Percentiles rank a stretch among this genome's conserved stretches.
These are phyloP conservation scores for Neonectria coccinea DNA, from an alignment of 2,329 filamentous ascomycete species.

Conservation along the genomic window DNA sequence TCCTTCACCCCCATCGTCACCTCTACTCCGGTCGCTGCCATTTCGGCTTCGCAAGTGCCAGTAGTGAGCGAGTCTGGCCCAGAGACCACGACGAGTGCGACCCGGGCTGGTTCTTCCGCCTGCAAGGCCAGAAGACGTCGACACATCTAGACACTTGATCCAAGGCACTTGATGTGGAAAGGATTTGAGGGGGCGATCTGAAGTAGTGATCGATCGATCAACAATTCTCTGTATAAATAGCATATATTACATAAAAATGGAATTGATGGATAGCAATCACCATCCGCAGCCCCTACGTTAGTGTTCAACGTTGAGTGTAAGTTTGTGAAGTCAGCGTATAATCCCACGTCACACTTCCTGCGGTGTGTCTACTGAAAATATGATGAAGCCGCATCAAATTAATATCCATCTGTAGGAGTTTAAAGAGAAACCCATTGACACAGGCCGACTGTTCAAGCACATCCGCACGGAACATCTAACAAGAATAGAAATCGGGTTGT, in stretches of 20 bases:
- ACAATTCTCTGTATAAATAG: not conserved
- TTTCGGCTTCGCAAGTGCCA: not conserved
- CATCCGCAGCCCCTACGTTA: too few relatives aligned
- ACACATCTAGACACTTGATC: not conserved
- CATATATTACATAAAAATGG: not conserved
- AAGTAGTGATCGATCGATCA: not conserved
- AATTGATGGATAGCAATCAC: not conserved
- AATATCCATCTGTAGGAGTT: too few relatives aligned
- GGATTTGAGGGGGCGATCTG: not conserved
- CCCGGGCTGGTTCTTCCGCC: not conserved
- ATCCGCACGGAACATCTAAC: too few relatives aligned
- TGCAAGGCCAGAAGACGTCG: slow-evolving; percentile 8
- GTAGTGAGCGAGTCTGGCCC: not conserved
- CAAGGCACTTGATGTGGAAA: not conserved
- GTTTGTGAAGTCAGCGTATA: too few relatives aligned
- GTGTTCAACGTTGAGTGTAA: too few relatives aligned
- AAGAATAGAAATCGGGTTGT: too few relatives aligned
- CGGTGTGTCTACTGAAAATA: too few relatives aligned
- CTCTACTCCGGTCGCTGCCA: not conserved
- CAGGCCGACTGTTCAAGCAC: too few relatives aligned
- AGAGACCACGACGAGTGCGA: not conserved
- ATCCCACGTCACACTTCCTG: too few relatives aligned
- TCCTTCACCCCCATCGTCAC: slow-evolving; percentile 1
- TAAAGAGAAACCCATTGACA: too few relatives aligned
- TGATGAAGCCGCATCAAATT: too few relatives aligned